These are phyloP conservation scores for Theobroma cacao DNA, from an alignment of 345 rosid genomes.

Conservation along the genomic window DNA sequence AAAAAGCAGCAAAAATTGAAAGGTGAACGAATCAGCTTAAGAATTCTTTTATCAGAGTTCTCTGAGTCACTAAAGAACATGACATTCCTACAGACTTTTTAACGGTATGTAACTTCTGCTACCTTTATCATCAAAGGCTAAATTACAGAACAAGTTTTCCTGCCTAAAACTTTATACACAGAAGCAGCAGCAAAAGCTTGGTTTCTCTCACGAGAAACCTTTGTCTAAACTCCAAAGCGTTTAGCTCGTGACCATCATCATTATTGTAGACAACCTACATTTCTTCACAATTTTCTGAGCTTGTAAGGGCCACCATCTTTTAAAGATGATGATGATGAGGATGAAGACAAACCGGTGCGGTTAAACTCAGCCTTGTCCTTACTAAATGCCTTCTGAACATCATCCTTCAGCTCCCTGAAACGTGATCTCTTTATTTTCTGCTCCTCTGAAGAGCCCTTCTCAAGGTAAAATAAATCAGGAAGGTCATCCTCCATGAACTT, in stretches of 20 bases:
- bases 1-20: not conserved
- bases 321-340: conserved; percentile 58
- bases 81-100: not conserved
- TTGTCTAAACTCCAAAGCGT: not conserved
- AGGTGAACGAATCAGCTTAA: not conserved
- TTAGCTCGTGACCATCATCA: not conserved
- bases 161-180: not conserved
- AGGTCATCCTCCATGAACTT: conserved; percentile 97
- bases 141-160: not conserved
- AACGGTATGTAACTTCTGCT: not conserved
- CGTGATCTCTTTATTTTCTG: conserved; percentile 62
- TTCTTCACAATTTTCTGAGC: conserved; percentile 31
- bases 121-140: not conserved
- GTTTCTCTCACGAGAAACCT: not conserved
- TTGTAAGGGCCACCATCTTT: conserved; percentile 29
- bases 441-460: conserved; percentile 62
- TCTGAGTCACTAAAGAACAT: not conserved
- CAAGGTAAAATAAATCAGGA: conserved; percentile 71
- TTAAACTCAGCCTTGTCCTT: conserved; percentile 79
- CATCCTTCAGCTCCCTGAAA: conserved; percentile 76
- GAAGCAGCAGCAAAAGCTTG: not conserved
- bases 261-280: conserved; percentile 8
- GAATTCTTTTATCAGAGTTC: not conserved
- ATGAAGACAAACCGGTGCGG: conserved; percentile 50
- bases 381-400: conserved; percentile 73